These are phyloP conservation scores for Fusarium chuoi DNA, from an alignment of 2,329 filamentous ascomycete species.

Conservation along the genomic window DNA sequence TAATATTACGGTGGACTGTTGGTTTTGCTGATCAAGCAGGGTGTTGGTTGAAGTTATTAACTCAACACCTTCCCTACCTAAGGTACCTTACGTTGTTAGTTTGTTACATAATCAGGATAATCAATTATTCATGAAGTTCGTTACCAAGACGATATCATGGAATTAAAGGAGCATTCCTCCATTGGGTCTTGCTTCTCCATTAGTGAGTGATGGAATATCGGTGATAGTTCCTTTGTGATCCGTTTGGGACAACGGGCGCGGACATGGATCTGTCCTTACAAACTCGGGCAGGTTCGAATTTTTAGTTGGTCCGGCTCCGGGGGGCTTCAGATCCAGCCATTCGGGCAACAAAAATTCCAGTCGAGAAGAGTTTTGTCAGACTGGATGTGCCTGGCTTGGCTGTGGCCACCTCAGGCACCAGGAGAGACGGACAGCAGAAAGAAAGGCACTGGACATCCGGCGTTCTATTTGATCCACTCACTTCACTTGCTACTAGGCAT, in stretches of 20 bases:
- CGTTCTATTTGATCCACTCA: background rate
- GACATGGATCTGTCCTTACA: background rate
- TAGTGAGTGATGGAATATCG: background rate
- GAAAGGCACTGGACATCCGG: background rate
- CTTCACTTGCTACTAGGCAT: background rate
- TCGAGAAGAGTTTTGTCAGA: background rate
- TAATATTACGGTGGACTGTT: background rate
- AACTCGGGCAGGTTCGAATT: background rate
- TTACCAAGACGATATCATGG: background rate
- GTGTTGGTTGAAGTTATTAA: background rate
- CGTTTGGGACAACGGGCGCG: background rate
- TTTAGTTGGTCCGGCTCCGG: slow-evolving; percentile 14
- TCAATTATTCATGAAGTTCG: background rate
- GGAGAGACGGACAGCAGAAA: background rate
- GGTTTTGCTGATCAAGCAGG: background rate
- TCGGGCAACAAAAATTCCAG: slow-evolving; percentile 34
- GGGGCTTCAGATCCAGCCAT: background rate
- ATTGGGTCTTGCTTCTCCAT: background rate
- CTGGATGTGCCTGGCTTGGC: slow-evolving; percentile 6
- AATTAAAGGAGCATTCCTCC: slow-evolving; percentile 2
- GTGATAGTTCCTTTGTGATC: slow-evolving; percentile 8
- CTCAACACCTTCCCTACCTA: background rate
- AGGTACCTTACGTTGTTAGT: background rate
- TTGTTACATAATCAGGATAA: background rate
- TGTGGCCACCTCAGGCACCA: slow-evolving; percentile 14